Conservation (phyloP, 176 grass and related monocot species). For the Juncus effusus region DNA sequence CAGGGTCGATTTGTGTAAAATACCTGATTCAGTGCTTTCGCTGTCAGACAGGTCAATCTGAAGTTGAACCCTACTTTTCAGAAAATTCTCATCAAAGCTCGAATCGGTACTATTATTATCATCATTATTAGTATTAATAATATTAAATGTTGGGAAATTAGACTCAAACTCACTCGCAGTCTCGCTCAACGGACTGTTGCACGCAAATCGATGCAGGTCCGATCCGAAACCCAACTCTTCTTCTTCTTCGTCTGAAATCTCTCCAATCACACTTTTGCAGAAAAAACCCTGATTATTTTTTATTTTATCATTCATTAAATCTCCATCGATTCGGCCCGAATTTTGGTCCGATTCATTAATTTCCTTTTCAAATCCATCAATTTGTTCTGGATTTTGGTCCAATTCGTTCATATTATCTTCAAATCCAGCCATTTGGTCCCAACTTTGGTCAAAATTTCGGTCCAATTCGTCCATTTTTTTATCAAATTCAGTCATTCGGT, state of each 20-base stretch:
- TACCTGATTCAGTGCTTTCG: background rate
- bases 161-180: slow-evolving; percentile 18
- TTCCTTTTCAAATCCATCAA: too few species aligned
- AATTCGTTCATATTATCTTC: too few species aligned
- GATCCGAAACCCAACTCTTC: background rate
- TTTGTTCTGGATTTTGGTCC: too few species aligned
- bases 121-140: background rate
- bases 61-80: slow-evolving; percentile 10
- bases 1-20: background rate
- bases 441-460: background rate
- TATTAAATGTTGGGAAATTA: slow-evolving; percentile 8
- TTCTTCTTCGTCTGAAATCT: slow-evolving; percentile 26
- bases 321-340: slow-evolving; percentile 5
- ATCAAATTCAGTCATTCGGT: too few species aligned
- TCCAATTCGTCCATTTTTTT: background rate
- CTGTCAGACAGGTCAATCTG: slow-evolving; percentile 7
- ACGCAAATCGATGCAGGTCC: background rate
- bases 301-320: background rate
- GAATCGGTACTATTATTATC: slow-evolving; percentile 8
- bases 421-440: background rate
- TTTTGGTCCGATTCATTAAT: background rate
- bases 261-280: slow-evolving; percentile 27
- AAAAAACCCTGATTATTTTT: background rate
- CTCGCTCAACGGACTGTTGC: slow-evolving; percentile 22
- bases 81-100: slow-evolving; percentile 12